Percentiles rank a stretch among this genome's conserved stretches.
These are phyloP conservation scores for Actinomucor elegans DNA, from an alignment of 371 early-diverging fungal species.

Conservation along the genomic window DNA sequence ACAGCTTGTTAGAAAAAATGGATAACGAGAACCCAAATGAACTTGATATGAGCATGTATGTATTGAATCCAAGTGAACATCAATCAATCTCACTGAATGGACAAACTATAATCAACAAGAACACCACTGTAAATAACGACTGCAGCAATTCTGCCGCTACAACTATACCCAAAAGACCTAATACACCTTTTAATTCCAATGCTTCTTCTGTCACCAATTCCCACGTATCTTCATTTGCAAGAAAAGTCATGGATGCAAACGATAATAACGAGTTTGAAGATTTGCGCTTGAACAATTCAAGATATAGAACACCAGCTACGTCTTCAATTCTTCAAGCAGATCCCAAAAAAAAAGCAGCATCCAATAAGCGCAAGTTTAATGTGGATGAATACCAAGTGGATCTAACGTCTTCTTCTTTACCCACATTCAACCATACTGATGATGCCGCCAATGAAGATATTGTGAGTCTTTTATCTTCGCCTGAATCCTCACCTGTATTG, in stretches of 20 bases:
- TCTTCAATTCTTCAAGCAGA: neutral
- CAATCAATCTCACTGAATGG: neutral
- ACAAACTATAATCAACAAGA: neutral
- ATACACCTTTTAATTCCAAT: neutral
- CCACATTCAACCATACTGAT: neutral
- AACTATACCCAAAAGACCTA: neutral
- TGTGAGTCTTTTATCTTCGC: conserved; percentile 15
- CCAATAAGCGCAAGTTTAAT: neutral
- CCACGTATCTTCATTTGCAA: neutral
- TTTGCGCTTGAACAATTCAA: neutral
- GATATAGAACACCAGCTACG: neutral
- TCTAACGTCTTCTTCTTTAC: neutral
- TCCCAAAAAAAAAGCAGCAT: neutral
- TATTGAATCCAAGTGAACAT: conserved; percentile 3
- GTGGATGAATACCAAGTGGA: conserved; percentile 7
- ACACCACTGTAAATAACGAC: neutral
- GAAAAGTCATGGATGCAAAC: neutral
- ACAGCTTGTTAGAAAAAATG: neutral
- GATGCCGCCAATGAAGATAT: neutral
- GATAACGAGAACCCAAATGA: neutral
- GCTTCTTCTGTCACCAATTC: neutral
- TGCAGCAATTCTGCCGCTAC: neutral
- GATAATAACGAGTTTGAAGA: neutral
- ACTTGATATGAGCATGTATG: conserved; percentile 8
- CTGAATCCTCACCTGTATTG: conserved; percentile 4